These are phyloP conservation scores for Globisporangium barbulae DNA, from an alignment of 352 stramenopile species.

Conservation along the genomic window DNA sequence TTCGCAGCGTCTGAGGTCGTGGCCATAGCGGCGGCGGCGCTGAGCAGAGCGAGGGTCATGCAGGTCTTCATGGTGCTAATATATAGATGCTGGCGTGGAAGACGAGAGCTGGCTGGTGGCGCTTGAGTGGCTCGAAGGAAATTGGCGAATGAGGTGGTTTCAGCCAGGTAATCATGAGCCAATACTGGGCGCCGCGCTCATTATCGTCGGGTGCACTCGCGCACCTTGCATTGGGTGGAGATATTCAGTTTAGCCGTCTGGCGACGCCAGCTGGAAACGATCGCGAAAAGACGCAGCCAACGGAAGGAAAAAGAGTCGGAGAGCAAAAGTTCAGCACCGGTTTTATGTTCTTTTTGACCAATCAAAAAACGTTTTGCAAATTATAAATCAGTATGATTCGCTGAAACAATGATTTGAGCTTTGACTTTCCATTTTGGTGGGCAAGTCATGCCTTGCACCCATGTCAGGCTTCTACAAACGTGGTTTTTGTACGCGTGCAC, in stretches of 20 bases:
- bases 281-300: conserved; percentile 2
- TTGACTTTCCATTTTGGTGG: neutral
- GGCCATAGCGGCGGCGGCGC: conserved; percentile 19
- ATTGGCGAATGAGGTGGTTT: conserved; percentile 3
- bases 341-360: neutral
- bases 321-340: neutral
- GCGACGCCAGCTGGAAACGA: conserved; percentile 4
- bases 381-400: neutral
- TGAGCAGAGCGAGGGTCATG: conserved; percentile 16
- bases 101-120: neutral
- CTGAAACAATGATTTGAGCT: neutral
- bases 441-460: neutral
- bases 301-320: conserved; percentile 4
- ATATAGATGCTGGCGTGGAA: neutral
- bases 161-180: neutral
- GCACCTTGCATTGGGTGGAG: neutral
- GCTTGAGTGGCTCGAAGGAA: neutral
- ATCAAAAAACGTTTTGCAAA: neutral
- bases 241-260: conserved; percentile 7
- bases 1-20: conserved; percentile 15
- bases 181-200: neutral
- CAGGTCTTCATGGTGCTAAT: conserved; percentile 27
- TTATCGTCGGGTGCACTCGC: neutral
- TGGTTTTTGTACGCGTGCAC: neutral
- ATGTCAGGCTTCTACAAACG: conserved; percentile 5